Evolutionary conservation across 257 asterid genomes (phyloP).

Genomic region (Lantana camara): DNA sequence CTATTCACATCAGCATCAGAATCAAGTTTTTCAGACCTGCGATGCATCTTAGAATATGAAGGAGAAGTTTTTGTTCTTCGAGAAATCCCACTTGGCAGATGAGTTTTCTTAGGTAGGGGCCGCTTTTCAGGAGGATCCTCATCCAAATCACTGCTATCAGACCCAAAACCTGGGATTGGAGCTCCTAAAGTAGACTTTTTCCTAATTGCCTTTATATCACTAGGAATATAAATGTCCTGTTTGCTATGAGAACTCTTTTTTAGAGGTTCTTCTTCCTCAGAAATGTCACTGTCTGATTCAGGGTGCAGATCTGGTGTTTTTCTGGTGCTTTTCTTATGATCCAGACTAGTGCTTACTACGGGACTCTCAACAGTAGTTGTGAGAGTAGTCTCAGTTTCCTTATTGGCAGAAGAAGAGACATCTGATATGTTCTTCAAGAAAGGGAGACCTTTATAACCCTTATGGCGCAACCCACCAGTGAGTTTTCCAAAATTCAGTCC

Average conservation of each 20-base stretch:
- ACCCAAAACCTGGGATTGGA: constrained; percentile 40
- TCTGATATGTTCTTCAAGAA: constrained; percentile 45
- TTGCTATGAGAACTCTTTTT: constrained; percentile 29
- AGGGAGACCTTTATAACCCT: constrained; percentile 56
- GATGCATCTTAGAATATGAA: constrained; percentile 28
- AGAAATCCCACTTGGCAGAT: constrained; percentile 55
- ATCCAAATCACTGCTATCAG: constrained; percentile 62
- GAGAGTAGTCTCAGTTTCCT: constrained; percentile 32
- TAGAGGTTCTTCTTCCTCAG: constrained; percentile 47
- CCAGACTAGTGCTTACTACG: constrained; percentile 19
- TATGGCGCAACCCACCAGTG: constrained; percentile 90
- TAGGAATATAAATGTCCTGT: constrained; percentile 23
- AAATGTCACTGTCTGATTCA: constrained; percentile 55
- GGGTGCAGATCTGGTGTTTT: constrained; percentile 18
- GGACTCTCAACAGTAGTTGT: constrained; percentile 34
- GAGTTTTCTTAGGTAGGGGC: constrained; percentile 39
- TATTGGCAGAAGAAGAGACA: constrained; percentile 38
- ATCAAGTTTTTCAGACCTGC: constrained; percentile 34
- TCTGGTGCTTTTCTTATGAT: constrained; percentile 43
- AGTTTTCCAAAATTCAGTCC: constrained; percentile 66
- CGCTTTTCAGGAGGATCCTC: constrained; percentile 45
- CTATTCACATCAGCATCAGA: constrained; percentile 37
- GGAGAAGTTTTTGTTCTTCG: constrained; percentile 66
- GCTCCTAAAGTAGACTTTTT: constrained; percentile 39
- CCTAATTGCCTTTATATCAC: constrained; percentile 23